Evolutionary conservation across 345 rosid species (phyloP).

Genomic region (Brassica cretica): DNA sequence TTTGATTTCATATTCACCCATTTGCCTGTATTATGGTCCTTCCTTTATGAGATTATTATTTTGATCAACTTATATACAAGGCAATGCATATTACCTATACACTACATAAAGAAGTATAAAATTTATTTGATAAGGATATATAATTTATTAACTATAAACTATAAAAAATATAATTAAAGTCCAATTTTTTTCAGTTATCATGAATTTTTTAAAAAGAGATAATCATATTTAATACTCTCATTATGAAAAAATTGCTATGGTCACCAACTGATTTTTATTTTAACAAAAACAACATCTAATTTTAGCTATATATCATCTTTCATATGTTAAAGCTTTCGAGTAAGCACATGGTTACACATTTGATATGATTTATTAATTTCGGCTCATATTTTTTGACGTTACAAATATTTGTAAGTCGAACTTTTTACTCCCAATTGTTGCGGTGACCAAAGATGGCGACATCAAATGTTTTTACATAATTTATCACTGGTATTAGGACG

Average conservation of each 20-base stretch:
- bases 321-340: not conserved
- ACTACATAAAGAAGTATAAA: not conserved
- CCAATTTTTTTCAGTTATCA: not conserved
- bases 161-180: not conserved
- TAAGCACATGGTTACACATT: not conserved
- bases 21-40: not conserved
- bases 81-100: not conserved
- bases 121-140: not conserved
- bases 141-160: not conserved
- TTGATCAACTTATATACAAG: not conserved
- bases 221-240: not conserved
- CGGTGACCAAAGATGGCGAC: not conserved
- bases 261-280: not conserved
- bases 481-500: not conserved
- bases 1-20: not conserved
- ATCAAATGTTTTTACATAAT: not conserved
- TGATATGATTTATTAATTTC: not conserved
- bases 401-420: not conserved
- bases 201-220: too few relatives aligned
- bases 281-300: too few relatives aligned
- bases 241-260: not conserved
- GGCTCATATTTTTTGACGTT: not conserved
- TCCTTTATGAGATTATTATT: not conserved
- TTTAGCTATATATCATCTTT: not conserved
- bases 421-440: not conserved